Evolutionary conservation across 352 stramenopile genomes (phyloP), one percentile per base, ranked within the genome.

Genomic region (Pythium sukuiense): DNA sequence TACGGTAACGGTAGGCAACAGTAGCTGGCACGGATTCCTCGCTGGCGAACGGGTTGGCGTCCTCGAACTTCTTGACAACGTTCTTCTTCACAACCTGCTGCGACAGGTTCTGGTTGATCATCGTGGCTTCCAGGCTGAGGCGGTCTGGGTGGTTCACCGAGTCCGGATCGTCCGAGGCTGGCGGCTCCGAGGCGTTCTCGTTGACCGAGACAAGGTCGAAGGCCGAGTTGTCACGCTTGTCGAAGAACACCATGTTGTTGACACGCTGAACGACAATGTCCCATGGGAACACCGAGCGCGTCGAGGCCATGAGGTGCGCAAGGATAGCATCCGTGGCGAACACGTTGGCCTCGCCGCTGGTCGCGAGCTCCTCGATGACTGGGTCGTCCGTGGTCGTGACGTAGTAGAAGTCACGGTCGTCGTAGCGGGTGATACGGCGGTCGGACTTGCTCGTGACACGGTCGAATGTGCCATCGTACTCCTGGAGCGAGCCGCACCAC

Each of bases 81-180:
- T 56, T 65, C 14, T 37, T 49, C 64, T 96, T 92, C 29, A 99
- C 79, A 45, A 99, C 96, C 76, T 99, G 97, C 73, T 99, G 97
- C 30, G 96, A 98, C 75, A 99, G 97, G 76, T 99, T 99, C 76
- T 99, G 96, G 81, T 99, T 99, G 76, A 99, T 98, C 85, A 97
- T 98, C 6, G 97, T 99, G 2, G 97, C 97, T 64, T 99, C 97
- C 6, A 99, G 81, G 62, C 82, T 94, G 13, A 99, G 84, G 27
- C 97, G 87, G 77, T 99, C 94, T 16, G 96, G 95, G 64, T 96
- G 95, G 84, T 99, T 99, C 70, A 99, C 97, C 69, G 89, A 87
- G 57, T 95, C 88, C n/a, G 85, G 76, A 59, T 96, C 88, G 29
- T 96, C 85, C 53, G 81, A 74, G 18, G 64, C 75, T 1, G 97